Base-by-base conservation (phyloP, 768 basidiomycete species). In the Suillus brevipes region DNA sequence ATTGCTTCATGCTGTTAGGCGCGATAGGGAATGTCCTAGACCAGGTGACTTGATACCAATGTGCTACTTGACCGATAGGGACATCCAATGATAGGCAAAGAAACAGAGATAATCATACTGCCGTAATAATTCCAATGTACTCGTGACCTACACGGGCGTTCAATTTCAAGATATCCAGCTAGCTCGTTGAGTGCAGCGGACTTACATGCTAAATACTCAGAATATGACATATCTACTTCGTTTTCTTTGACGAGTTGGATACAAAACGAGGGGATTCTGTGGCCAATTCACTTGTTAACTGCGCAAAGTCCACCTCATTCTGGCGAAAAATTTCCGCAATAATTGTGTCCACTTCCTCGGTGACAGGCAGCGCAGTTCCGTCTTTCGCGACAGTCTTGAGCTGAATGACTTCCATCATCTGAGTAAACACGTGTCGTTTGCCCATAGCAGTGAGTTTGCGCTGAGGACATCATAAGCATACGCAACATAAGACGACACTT, bases 321-420 rank as follows among this genome's bases (percentile, higher is more conserved):
- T 67, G 73, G 52, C 67, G 71, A 64, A 76, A 76, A 38, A 76
- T 74, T 53, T 74, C 74, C 28, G 76, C 73, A 36, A 76, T 66
- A 49, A 77, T 74, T 25, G 64, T 63, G 63, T 76, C 73, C 6
- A 73, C 76, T 28, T 76, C 74, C n/a, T 72, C 74, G 0, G 74
- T 69, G 25, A 77, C 69, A 28, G 71, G 66, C 4, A 74, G 52
- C 1, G 70, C 64, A 50, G 28, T 53, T 34, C 75, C 73, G 4
- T 71, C 69, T 45, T 66, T 67, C 1, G 75, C 57, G 57, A 77
- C 25, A 6, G 76, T 76, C 42, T 77, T 76, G 47, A 70, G 67
- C 63, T 73, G 76, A 4, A 76, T 71, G 40, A 75, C 75, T 47
- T 76, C 76, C 69, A 77, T 76, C 69, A 76, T 70, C 56, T 76